phyloP scores from a whole-genome alignment of 352 stramenopile genomes.

The Globisporangium irregulare region DNA sequence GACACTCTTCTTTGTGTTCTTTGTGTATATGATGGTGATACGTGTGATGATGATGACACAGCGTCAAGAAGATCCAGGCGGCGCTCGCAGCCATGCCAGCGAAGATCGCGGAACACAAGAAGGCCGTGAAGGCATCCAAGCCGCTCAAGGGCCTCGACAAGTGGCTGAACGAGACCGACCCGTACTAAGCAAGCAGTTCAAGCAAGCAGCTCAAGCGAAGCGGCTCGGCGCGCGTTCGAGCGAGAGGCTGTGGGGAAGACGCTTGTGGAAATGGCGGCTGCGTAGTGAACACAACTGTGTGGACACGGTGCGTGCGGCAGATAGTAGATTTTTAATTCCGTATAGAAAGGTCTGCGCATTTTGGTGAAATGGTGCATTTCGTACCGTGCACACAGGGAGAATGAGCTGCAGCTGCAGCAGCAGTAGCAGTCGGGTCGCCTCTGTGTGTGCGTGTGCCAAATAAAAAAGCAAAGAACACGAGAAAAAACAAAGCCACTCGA shows the following conservation, averaged over 20 bases:
- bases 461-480: background rate
- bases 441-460: background rate
- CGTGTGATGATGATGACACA: slow-evolving; percentile 10
- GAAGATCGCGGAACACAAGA: slow-evolving; percentile 88
- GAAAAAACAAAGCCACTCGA: background rate
- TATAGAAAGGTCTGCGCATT: slow-evolving; percentile 10
- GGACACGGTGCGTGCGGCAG: background rate
- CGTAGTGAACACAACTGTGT: background rate
- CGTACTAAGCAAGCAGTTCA: slow-evolving; percentile 46
- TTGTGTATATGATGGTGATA: background rate
- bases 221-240: background rate
- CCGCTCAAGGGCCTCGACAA: slow-evolving; percentile 86
- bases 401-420: background rate
- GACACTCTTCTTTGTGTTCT: background rate
- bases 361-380: background rate
- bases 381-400: background rate
- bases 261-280: background rate
- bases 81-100: slow-evolving; percentile 74
- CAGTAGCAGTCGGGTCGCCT: background rate
- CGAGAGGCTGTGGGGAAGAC: too few relatives aligned
- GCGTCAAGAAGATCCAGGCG: slow-evolving; percentile 85
- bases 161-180: slow-evolving; percentile 83
- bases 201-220: background rate
- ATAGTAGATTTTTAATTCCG: slow-evolving; percentile 14
- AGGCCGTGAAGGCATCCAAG: slow-evolving; percentile 76